These are phyloP conservation scores for Chionographis japonica DNA, from an alignment of 106 monocot genomes.

Conservation along the genomic window DNA sequence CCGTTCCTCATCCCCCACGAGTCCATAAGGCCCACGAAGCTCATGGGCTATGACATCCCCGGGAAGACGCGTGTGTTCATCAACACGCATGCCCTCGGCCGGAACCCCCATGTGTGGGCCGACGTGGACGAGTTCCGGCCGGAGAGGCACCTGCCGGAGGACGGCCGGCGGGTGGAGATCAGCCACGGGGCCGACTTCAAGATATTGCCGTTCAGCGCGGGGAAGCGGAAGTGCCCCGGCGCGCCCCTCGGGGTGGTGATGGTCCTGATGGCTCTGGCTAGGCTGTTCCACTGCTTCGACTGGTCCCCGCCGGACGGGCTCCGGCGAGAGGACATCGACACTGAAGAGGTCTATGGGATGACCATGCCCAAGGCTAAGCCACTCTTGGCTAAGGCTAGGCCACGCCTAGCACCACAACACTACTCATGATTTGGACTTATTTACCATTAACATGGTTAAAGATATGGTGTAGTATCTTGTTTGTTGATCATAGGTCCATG, in stretches of 20 bases:
- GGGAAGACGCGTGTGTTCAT: slow-evolving; percentile 67
- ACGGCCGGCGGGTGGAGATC: slow-evolving; percentile 55
- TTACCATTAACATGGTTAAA: not conserved
- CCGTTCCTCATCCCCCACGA: slow-evolving; percentile 94
- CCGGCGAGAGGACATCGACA: slow-evolving; percentile 57
- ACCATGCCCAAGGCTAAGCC: slow-evolving; percentile 50
- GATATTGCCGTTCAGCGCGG: slow-evolving; percentile 75
- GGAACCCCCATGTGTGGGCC: slow-evolving; percentile 69
- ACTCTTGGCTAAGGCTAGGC: slow-evolving; percentile 38
- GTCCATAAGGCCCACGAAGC: slow-evolving; percentile 41
- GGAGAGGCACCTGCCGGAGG: slow-evolving; percentile 51
- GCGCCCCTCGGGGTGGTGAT: slow-evolving; percentile 61
- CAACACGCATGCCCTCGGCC: slow-evolving; percentile 76
- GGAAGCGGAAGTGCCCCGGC: slow-evolving; percentile 85
- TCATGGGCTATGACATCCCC: slow-evolving; percentile 76
- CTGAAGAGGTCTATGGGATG: slow-evolving; percentile 51
- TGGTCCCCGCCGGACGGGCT: slow-evolving; percentile 58
- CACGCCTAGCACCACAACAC: slow-evolving; percentile 41
- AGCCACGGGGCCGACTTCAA: slow-evolving; percentile 82
- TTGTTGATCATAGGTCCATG: no score
- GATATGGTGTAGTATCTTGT: no score
- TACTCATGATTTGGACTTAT: slow-evolving; percentile 14
- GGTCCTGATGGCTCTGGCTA: slow-evolving; percentile 65
- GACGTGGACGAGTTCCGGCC: slow-evolving; percentile 61
- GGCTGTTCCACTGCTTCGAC: slow-evolving; percentile 73